Evolutionary conservation across 768 basidiomycete genomes (phyloP).

Genomic region (Boletus rex-veris): DNA sequence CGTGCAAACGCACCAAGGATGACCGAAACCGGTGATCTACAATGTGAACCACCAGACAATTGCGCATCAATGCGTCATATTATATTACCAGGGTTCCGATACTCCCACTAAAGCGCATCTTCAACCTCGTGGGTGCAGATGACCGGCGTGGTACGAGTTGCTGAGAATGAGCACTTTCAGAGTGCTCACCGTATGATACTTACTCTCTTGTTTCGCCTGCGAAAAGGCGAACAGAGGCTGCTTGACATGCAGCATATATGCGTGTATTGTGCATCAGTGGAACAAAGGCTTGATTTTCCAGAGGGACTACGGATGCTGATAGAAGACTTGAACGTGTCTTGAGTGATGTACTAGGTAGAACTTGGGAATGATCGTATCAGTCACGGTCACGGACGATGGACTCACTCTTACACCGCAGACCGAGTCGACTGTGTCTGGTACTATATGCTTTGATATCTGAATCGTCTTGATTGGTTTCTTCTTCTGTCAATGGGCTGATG

Average conservation of each 20-base stretch:
- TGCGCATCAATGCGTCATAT: conserved; percentile 80
- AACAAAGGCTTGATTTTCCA: conserved; percentile 36
- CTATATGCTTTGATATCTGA: too few relatives aligned
- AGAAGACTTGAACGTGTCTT: conserved; percentile 21
- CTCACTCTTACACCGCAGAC: too few relatives aligned
- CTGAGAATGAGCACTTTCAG: conserved; percentile 74
- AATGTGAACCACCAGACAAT: conserved; percentile 40
- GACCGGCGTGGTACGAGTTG: conserved; percentile 38
- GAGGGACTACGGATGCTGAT: conserved; percentile 30
- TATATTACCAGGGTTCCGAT: conserved; percentile 88
- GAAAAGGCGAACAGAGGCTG: conserved; percentile 52
- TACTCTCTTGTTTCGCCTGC: conserved; percentile 51
- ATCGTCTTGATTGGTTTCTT: too few relatives aligned
- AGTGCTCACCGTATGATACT: conserved; percentile 67
- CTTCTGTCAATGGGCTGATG: too few relatives aligned
- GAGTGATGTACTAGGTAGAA: too few relatives aligned
- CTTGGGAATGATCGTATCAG: too few relatives aligned
- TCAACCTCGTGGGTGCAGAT: conserved; percentile 52
- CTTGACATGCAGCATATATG: conserved; percentile 66
- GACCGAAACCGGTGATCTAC: not conserved
- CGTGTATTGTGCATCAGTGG: conserved; percentile 60
- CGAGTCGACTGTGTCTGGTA: too few relatives aligned
- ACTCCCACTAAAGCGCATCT: conserved; percentile 85
- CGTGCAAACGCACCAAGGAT: not conserved
- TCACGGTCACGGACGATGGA: too few relatives aligned